phyloP scores from a whole-genome alignment of 306 rosid species.

The Ormosia emarginata region DNA sequence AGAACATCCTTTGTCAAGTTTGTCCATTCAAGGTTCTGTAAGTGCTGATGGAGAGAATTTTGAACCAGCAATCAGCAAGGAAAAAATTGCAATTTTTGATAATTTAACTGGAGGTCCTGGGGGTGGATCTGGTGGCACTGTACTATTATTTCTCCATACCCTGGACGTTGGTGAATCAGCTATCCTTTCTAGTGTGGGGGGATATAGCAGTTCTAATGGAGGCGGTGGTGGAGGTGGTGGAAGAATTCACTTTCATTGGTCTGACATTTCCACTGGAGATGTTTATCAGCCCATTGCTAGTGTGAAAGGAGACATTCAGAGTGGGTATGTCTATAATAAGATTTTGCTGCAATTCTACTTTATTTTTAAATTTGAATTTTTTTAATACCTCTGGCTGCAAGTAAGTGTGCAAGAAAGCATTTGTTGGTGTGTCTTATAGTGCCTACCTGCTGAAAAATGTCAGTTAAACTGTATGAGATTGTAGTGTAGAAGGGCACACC shows the following conservation, averaged over 20 bases:
- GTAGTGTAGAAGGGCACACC: background rate
- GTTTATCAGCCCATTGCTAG: conserved; percentile 91
- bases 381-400: background rate
- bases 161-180: conserved; percentile 68
- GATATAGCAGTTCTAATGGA: conserved; percentile 62
- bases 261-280: conserved; percentile 90
- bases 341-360: conserved; percentile 11
- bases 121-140: conserved; percentile 96
- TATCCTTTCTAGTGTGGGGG: conserved; percentile 80
- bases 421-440: background rate
- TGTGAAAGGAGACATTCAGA: conserved; percentile 65
- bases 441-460: background rate
- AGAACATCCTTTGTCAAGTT: conserved; percentile 84
- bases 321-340: conserved; percentile 47
- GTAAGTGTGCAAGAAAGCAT: background rate
- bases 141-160: conserved; percentile 74
- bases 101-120: conserved; percentile 68
- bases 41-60: conserved; percentile 74
- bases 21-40: conserved; percentile 74
- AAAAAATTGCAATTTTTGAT: conserved; percentile 23
- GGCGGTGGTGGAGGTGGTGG: conserved; percentile 99
- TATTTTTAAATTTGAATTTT: background rate
- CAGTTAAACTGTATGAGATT: no score
- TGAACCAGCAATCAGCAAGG: conserved; percentile 34
- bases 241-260: conserved; percentile 97